These are phyloP conservation scores for Rhizophora apiculata DNA, from an alignment of 345 rosid genomes.

Conservation along the genomic window DNA sequence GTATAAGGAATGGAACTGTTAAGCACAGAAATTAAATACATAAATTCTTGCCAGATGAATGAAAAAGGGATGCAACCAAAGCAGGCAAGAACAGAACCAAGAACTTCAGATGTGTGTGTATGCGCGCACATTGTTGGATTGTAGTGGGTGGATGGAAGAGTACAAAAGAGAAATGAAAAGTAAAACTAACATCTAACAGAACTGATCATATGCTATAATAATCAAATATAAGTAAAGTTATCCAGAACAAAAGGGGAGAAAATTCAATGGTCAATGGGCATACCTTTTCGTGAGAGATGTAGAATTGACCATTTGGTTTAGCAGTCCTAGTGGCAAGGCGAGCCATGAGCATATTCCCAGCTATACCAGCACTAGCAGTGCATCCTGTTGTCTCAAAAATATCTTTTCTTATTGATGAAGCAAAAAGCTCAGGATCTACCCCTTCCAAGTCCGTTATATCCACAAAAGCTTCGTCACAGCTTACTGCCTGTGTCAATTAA, in stretches of 20 bases:
- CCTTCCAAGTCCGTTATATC: constrained; percentile 52
- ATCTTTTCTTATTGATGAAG: constrained; percentile 70
- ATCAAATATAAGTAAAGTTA: background rate
- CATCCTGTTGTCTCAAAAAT: constrained; percentile 76
- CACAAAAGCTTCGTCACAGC: constrained; percentile 98
- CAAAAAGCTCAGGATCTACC: constrained; percentile 58
- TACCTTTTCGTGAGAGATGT: constrained; percentile 61
- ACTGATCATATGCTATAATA: background rate
- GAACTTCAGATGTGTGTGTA: too few relatives aligned
- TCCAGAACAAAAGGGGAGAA: background rate
- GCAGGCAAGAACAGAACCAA: too few relatives aligned
- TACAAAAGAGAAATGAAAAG: too few relatives aligned
- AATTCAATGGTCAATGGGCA: constrained; percentile 3
- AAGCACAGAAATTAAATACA: too few relatives aligned
- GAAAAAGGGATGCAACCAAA: too few relatives aligned
- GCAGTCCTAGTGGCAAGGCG: constrained; percentile 94
- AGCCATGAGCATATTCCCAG: constrained; percentile 87
- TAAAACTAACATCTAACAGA: too few relatives aligned
- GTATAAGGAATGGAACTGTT: too few relatives aligned
- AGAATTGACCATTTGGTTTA: constrained; percentile 88
- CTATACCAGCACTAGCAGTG: constrained; percentile 89
- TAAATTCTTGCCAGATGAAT: too few relatives aligned
- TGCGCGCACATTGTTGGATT: too few relatives aligned
- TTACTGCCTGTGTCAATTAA: constrained; percentile 60
- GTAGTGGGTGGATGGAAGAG: too few relatives aligned